Evolutionary conservation across 1,139 yeast genomes (phyloP), one percentile per base, ranked within the genome.

Genomic region (Yamadazyma diddensiae): DNA sequence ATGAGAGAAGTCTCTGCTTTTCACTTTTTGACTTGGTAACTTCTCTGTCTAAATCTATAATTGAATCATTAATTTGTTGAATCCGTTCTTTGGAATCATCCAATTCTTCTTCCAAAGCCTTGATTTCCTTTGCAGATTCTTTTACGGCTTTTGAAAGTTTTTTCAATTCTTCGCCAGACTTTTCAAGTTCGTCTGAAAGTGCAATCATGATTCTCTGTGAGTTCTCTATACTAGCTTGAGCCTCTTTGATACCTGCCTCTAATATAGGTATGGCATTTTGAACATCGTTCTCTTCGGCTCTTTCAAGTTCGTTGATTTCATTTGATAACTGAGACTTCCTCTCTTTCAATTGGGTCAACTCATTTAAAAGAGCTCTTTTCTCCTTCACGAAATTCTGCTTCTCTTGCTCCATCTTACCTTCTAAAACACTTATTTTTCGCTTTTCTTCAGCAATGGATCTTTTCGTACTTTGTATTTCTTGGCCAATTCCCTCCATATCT

Each of bases 161-260:
- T 34, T 42, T 29, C 33, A 22, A n/a, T 23, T 30, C 28, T 3
- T 2, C 21, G 16, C 12, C 17, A 5, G 12, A 6, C 2, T 26
- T 9, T 15, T 28, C 20, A 9, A 53, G 36, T 12, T 61, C 67
- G 21, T 59, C 61, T 6, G 42, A 38, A 20, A 63, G 46, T 0
- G 66, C 52, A 14, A 52, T 36, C 14, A 53, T 47, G 10, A 68
- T 56, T 1, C 59, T 59, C 29, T 55, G 52, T 22, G 53, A 42
- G 11, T 55, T 48, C 9, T 37, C 34, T 5, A 59, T 57, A 34
- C 59, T 21, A 4, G 45, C 40, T 16, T 53, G 44, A 28, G 48
- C 42, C 12, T 59, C 65, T 9, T 53, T 54, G 15, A 67, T 62
- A 33, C 58, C 59, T 10, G 53, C 46, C 30, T 24, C 13, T 8